A percentile compares a stretch with the other conserved stretches of the same genome.
These are phyloP conservation scores for Cyclotella choctawhatcheeana DNA, from an alignment of 108 stramenopile genomes.

Conservation along the genomic window DNA sequence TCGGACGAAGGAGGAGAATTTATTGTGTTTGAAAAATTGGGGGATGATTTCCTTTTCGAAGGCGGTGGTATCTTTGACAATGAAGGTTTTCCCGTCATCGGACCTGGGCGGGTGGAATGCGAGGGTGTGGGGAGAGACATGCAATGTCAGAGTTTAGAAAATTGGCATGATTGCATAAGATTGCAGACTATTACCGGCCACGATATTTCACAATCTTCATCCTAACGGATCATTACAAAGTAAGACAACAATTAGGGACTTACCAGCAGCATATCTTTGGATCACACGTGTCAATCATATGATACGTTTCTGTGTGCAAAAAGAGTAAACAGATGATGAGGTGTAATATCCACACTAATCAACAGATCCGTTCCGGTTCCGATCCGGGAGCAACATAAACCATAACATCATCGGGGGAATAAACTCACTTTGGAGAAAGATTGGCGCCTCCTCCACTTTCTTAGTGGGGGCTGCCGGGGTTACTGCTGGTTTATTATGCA, in stretches of 20 bases:
- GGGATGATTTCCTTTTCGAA: conserved; percentile 87
- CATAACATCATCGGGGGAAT: neutral
- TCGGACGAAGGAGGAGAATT: conserved; percentile 85
- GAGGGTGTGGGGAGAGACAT: no score
- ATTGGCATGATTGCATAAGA: no score
- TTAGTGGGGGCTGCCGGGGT: neutral
- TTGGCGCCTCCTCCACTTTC: conserved; percentile 38
- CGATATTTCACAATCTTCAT: no score
- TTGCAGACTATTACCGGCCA: no score
- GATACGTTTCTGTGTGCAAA: conserved; percentile 71
- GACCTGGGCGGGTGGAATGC: no score
- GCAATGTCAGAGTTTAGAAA: no score
- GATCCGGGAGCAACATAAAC: no score
- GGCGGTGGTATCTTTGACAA: conserved; percentile 72
- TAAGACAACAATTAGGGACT: conserved; percentile 10
- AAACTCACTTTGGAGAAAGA: conserved; percentile 47
- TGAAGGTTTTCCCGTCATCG: conserved; percentile 81
- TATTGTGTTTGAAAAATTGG: conserved; percentile 95
- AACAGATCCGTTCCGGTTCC: no score
- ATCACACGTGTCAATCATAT: conserved; percentile 87
- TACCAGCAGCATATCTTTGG: conserved; percentile 68
- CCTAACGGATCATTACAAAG: conserved; percentile 4
- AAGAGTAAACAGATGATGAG: neutral
- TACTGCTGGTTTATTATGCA: neutral
- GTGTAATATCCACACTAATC: neutral